phyloP scores from a whole-genome alignment of 2,329 filamentous ascomycete genomes.

The Beauveria sp. region DNA sequence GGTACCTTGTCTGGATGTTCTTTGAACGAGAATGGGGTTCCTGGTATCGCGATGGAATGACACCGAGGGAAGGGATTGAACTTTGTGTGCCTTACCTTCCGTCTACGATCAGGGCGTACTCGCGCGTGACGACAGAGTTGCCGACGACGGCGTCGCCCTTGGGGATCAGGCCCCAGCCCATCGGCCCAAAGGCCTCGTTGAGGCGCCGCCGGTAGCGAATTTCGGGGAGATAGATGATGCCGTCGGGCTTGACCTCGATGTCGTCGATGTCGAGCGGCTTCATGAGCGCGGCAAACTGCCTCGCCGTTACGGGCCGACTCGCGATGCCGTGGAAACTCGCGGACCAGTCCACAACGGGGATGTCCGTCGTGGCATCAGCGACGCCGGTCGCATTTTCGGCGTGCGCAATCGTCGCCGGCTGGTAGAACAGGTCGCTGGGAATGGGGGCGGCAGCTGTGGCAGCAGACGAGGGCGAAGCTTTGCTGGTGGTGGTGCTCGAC shows the following conservation, averaged over 20 bases:
- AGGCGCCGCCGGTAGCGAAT: slow-evolving; percentile 94
- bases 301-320: slow-evolving; percentile 59
- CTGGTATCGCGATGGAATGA: too few species aligned
- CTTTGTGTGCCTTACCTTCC: slow-evolving; percentile 60
- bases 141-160: slow-evolving; percentile 78
- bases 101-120: slow-evolving; percentile 85
- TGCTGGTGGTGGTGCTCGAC: not conserved
- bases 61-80: not conserved
- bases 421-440: slow-evolving; percentile 6
- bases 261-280: slow-evolving; percentile 62
- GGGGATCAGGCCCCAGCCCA: slow-evolving; percentile 90
- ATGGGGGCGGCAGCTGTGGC: not conserved
- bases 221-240: slow-evolving; percentile 91
- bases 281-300: slow-evolving; percentile 61
- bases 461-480: not conserved
- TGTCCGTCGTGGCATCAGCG: not conserved
- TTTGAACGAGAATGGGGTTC: too few species aligned
- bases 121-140: slow-evolving; percentile 72
- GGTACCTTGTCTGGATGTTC: too few species aligned
- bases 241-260: slow-evolving; percentile 96
- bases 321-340: slow-evolving; percentile 76
- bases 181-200: slow-evolving; percentile 86
- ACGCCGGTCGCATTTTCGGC: not conserved
- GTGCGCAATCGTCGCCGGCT: not conserved
- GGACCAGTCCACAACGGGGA: slow-evolving; percentile 60